Conservation (phyloP, 2,329 filamentous ascomycete genomes). For the Venturia pyrina region DNA sequence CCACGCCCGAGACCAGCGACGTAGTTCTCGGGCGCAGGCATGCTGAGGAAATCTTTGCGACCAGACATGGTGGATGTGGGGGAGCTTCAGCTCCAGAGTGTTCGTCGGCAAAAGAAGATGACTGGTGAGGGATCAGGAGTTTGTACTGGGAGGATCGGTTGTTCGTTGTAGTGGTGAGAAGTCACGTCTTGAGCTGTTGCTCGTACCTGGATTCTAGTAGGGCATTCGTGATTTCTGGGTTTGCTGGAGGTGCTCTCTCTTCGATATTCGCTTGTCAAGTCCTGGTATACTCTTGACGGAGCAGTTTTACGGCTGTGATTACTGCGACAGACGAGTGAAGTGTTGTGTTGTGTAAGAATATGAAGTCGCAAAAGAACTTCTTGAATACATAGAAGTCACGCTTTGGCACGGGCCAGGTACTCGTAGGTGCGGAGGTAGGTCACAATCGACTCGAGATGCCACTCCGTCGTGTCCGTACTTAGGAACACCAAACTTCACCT, state of each 20-base stretch:
- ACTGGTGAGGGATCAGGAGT: not conserved
- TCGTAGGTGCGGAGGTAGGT: no score
- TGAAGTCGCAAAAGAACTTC: not conserved
- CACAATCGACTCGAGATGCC: not conserved
- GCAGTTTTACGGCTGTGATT: not conserved
- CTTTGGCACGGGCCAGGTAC: not conserved
- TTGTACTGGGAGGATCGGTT: not conserved
- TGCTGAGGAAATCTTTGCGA: slow-evolving; percentile 77
- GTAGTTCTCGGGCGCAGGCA: slow-evolving; percentile 55
- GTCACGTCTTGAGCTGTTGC: not conserved
- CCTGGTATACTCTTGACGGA: not conserved
- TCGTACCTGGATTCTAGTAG: not conserved
- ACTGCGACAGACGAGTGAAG: not conserved
- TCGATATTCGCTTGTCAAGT: not conserved
- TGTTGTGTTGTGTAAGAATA: not conserved
- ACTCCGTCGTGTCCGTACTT: not conserved
- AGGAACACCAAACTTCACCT: not conserved
- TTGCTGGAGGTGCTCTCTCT: not conserved
- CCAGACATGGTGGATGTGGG: slow-evolving; percentile 41
- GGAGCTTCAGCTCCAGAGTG: not conserved
- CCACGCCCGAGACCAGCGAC: slow-evolving; percentile 95
- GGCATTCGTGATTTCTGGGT: not conserved
- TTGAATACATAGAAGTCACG: not conserved
- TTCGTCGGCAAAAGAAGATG: not conserved
- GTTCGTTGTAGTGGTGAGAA: not conserved